phyloP scores from a whole-genome alignment of 331 rosid species.

The Acacia concinna region DNA sequence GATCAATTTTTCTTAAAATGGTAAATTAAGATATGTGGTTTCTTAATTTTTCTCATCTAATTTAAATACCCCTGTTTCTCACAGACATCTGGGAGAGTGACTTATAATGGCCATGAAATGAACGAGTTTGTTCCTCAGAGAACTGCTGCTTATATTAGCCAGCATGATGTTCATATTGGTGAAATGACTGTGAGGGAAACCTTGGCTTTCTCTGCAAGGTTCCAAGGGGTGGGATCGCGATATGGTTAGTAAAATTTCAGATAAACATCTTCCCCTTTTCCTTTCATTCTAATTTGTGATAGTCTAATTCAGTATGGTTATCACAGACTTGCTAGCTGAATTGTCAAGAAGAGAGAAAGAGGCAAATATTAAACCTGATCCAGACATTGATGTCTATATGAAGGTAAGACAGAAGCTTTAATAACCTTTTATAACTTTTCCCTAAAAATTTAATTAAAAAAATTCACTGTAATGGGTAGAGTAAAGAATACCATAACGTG shows the following conservation, averaged over 20 bases:
- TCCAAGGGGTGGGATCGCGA: conserved; percentile 83
- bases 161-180: conserved; percentile 73
- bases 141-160: conserved; percentile 87
- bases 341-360: conserved; percentile 77
- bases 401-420: conserved; percentile 43
- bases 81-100: conserved; percentile 63
- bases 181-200: conserved; percentile 97
- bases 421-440: background rate
- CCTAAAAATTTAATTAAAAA: background rate
- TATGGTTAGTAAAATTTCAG: conserved; percentile 50
- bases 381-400: conserved; percentile 69
- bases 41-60: background rate
- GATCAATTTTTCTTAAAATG: background rate
- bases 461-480: background rate
- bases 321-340: conserved; percentile 69
- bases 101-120: conserved; percentile 73
- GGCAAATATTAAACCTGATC: conserved; percentile 72
- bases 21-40: background rate
- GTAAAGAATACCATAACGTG: background rate
- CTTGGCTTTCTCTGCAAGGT: conserved; percentile 78
- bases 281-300: background rate
- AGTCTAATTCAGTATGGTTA: background rate
- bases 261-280: background rate
- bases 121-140: conserved; percentile 75
- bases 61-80: background rate